Evolutionary conservation across 768 basidiomycete genomes (phyloP), one percentile per base, ranked within the genome.

Genomic region (Podaxis pistillaris): DNA sequence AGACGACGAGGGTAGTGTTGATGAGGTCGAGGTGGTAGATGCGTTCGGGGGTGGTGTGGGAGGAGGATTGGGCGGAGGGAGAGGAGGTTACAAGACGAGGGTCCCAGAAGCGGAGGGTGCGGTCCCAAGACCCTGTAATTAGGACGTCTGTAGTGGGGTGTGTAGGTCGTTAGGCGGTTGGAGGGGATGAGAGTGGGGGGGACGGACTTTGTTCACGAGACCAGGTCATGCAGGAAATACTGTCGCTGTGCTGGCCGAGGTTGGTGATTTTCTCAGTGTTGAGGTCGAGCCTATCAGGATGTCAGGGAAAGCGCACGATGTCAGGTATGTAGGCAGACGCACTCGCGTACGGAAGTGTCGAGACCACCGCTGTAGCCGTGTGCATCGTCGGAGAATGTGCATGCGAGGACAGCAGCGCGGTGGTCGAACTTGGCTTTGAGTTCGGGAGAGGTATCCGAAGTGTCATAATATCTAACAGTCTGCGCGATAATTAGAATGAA

Each of bases 121-220:
- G 86, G 72, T 98, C 96, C 94, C 95, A 98, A 15, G 94, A 95
- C 11, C 91, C 94, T 0, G 93, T 90, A 50, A 98, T 82, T 26
- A 98, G 78, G 1, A 76, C 64, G 68, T 91, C 33, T 33, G 33
- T 33, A 33, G 33, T 33, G 33, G 33, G 33, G 93, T 95, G 24
- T 11, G 11, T 12, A 53, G 50, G 54, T 1, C 26, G 8, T 28
- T 17, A 51, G 52, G 19, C 17, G 41, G 22, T 36, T 58, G 22
- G 50, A 9, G 55, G 11, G 37, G 47, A 19, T 4, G n/a, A 9
- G 60, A 46, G 36, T 26, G 26, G 51, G 33, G 33, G 54, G 37
- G 33, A 78, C 86, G 28, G 33, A 93, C 93, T 88, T 63, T 81
- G 77, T 59, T 89, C 83, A 19, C 77, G 76, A 3, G 86, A 83